Base-by-base conservation (phyloP, 1,284 basidiomycete species). In the Microbotryomycetes sp. region DNA sequence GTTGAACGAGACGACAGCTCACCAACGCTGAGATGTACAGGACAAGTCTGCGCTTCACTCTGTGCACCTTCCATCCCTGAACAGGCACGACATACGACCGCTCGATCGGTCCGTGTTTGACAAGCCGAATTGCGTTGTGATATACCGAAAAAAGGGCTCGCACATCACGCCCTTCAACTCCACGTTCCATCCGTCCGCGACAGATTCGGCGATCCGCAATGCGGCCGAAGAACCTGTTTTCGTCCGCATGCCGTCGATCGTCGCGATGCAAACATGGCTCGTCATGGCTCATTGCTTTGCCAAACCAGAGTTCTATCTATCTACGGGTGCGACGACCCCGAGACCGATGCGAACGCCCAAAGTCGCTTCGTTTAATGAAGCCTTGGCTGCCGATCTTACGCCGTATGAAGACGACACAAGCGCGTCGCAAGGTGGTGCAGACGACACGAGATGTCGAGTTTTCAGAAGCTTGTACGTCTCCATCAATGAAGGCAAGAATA, bases 71-170 rank as follows among this genome's bases (percentile, higher is more conserved):
- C 58, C 60, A 11, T 61, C 60, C 3, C 47, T 54, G 55, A 45
- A 35, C 26, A 61, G 71, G 1, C 62, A 63, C 52, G 70, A 72
- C 55, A 56, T 72, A 29, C 65, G 61, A 4, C 58, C 59, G 16
- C 59, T 66, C 28, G 70, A 72, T 26, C 67, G 62, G 45, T 68
- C 68, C 5, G 54, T 71, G n/a, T 65, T 72, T 28, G 68, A 64
- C 35, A 57, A 62, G n/a, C 62, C 65, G 7, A 60, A 70, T 50
- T 69, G 67, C 52, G 48, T 72, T 28, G 56, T 61, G 3, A 47
- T 72, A 3, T 50, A 53, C 28, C 56, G 59, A 3, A 31, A 52
- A 7, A 28, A 21, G 1, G 26, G 23, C 5, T n/a, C 52, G 24
- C 30, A 29, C 57, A 24, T 26, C 28, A 27, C 29, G 54, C 51